Base-by-base conservation (phyloP, 2,329 filamentous ascomycete species). In the Talaromyces sp. region DNA sequence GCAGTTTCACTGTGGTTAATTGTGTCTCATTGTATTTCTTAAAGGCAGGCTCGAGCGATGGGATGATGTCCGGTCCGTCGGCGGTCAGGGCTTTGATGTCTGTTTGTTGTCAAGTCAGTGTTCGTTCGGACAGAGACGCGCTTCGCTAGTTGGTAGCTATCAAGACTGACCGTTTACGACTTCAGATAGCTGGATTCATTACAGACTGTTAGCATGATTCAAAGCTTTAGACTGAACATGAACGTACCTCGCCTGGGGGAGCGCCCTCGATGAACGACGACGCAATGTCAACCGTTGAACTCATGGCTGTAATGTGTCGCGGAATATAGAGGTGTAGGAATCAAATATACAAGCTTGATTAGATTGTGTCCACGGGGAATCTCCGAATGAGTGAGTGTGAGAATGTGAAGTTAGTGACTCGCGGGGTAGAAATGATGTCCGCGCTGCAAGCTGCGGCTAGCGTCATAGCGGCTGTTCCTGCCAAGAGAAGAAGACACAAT, bases 1-100 rank as follows among this genome's bases (percentile, higher is more conserved):
- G 93, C 59, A 99, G 85, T 82, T 95, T 96, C 63, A 91, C 88
- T 17, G 92, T 92, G 54, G 87, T 79, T 75, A 97, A 89, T 77
- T 99, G 94, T 76, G 92, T 89, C 77, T 99, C 93, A 70, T 97
- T 97, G 83, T 99, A 97, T 77, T 89, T 91, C 77, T 92, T 83
- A 74, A 96, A 95, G 0, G 94, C 92, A 0, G 92, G 90, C 7
- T 83, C 84, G 57, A 97, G 88, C 65, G 89, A 86, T 62, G 85
- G 79, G 59, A 92, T 79, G 63, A 94, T 80, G 59, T 83, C 79
- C 41, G 87, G 84, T 48, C 86, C 85, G 67, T 89, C 85, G 63
- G 85, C 80, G 19, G 92, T 91, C 50, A 99, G 83, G 56, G 86
- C 83, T 77, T 96, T 96, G 81, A 99, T 95, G 74, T 96, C 94